Percentiles rank a stretch among this genome's conserved stretches.
These are phyloP conservation scores for Aspergillus unguis DNA, from an alignment of 2,329 filamentous ascomycete species.

Conservation along the genomic window DNA sequence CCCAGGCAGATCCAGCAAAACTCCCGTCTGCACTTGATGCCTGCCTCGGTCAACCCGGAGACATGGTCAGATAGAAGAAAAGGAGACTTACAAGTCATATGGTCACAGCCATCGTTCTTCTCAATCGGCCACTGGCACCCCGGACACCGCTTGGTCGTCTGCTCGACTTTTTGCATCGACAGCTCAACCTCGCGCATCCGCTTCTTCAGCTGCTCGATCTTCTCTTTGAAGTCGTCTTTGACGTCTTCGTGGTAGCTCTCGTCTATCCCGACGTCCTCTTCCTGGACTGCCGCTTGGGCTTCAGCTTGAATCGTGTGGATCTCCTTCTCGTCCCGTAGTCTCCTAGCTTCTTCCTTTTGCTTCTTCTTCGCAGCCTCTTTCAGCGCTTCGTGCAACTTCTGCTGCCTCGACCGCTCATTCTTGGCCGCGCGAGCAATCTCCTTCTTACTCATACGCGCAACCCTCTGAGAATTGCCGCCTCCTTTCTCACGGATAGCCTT, in stretches of 20 bases:
- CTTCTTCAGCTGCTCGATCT: constrained; percentile 4
- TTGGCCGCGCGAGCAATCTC: neutral
- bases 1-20: constrained; percentile 11
- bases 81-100: constrained; percentile 11
- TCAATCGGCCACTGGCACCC: constrained; percentile 13
- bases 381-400: constrained; percentile 1
- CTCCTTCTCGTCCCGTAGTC: neutral
- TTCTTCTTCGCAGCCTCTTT: neutral
- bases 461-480: neutral
- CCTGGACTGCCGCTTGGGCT: neutral
- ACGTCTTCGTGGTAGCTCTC: neutral
- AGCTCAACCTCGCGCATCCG: constrained; percentile 3
- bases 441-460: neutral
- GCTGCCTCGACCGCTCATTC: constrained; percentile 1
- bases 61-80: neutral
- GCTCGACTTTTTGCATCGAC: constrained; percentile 2
- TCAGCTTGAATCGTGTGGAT: neutral
- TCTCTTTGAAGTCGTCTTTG: constrained; percentile 7
- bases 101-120: constrained; percentile 12
- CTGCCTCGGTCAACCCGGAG: constrained; percentile 8
- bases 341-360: constrained; percentile 2
- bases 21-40: constrained; percentile 11
- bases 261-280: neutral
- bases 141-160: constrained; percentile 10
- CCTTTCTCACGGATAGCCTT: constrained; percentile 2